Evolutionary conservation across 2,329 filamentous ascomycete genomes (phyloP), one percentile per base, ranked within the genome.

Genomic region (Fusarium sp.): DNA sequence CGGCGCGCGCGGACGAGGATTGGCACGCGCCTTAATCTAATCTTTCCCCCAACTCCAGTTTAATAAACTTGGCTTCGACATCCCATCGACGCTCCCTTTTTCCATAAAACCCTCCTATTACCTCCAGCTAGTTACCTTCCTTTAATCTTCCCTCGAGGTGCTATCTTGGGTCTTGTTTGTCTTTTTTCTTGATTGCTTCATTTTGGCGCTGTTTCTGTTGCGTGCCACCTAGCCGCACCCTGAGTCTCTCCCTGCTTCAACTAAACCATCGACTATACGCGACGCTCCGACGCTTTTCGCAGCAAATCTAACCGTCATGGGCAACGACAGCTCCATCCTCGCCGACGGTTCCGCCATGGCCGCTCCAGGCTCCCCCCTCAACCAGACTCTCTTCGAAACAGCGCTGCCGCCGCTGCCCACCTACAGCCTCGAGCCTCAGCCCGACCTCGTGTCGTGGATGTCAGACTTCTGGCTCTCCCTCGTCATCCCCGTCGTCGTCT

Each of bases 401-500:
- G 76, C 80, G 56, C 89, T 98, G 63, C 95, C 96, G 77, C 94
- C 95, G 62, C 91, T 98, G 52, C 96, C 97, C 58, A 84, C 89
- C n/a, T 98, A 97, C 86, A 91, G 90, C 27, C 86, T 97, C 66
- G 87, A 87, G 74, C 91, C 91, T 10, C 90, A 93, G 54, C 88
- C 91, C 71, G 91, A 95, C 66, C 87, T 98, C 65, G 82, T 98
- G 69, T 86, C 94, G 47, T 93, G 92, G 83, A 88, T 97, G 20
- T 91, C 95, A 68, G 97, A 99, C 85, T 92, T 93, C 79, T 91
- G 93, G 83, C 86, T 98, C 31, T 91, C 93, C 54, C 87, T 97
- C 68, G 82, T 95, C 56, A 86, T 93, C 16, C 95, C 95, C 33
- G 89, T 98, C 70, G 81, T 94, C 78, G 93, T 93, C 67, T 99